phyloP scores from a whole-genome alignment of 2,329 filamentous ascomycete genomes.

The Microdochium nivale region DNA sequence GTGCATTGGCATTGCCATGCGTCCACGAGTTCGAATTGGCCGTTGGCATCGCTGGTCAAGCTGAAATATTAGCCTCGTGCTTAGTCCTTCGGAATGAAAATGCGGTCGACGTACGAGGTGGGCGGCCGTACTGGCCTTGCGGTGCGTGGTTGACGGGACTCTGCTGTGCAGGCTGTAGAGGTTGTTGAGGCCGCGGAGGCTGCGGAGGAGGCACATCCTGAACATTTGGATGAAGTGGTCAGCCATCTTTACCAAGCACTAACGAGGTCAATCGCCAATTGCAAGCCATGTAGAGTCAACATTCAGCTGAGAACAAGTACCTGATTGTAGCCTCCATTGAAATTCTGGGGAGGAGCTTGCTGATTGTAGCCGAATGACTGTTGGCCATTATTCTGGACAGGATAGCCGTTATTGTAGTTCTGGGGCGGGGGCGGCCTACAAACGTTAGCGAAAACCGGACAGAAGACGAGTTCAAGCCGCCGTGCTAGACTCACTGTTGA shows the following conservation, averaged over 20 bases:
- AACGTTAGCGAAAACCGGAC: not conserved
- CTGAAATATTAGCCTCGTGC: conserved; percentile 4
- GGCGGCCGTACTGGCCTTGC: conserved; percentile 34
- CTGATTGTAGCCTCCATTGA: not conserved
- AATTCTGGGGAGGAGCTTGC: conserved; percentile 17
- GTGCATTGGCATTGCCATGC: conserved; percentile 48
- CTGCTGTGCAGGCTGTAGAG: no score
- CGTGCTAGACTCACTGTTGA: conserved; percentile 13
- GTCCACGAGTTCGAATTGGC: conserved; percentile 43
- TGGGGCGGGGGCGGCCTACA: not conserved
- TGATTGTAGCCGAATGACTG: conserved; percentile 38
- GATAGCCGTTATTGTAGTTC: conserved; percentile 31
- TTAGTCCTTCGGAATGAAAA: not conserved
- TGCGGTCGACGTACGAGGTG: conserved; percentile 31
- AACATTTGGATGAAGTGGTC: not conserved
- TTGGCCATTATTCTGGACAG: conserved; percentile 30
- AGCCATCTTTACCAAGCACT: conserved; percentile 9
- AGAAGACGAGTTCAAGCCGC: not conserved
- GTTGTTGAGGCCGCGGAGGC: no score
- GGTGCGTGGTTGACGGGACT: conserved; percentile 28
- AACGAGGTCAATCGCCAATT: no score
- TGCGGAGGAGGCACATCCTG: conserved; percentile 29
- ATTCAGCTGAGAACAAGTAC: not conserved
- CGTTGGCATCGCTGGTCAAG: conserved; percentile 26
- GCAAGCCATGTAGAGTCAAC: not conserved